These are phyloP conservation scores for Pelargonium cotyledonis DNA, from an alignment of 441 rosid species.

Conservation along the genomic window DNA sequence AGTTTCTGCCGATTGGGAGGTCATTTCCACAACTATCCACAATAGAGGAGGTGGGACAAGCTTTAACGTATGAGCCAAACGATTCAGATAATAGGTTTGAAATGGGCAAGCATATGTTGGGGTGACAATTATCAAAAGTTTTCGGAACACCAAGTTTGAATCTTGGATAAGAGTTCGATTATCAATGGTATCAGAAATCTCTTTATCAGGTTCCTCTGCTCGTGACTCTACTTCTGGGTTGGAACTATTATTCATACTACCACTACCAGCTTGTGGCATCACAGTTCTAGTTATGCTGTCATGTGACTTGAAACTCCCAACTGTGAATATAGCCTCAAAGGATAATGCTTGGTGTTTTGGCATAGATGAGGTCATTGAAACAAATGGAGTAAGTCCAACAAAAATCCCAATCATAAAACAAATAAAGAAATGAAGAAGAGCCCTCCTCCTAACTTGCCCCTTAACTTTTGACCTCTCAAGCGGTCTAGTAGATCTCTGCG, in stretches of 20 bases:
- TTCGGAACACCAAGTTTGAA: slow-evolving; percentile 22
- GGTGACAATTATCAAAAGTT: slow-evolving; percentile 56
- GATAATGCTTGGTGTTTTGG: slow-evolving; percentile 34
- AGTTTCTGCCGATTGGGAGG: slow-evolving; percentile 48
- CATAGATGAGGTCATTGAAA: slow-evolving; percentile 32
- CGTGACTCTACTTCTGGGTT: slow-evolving; percentile 15
- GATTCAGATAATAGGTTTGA: slow-evolving; percentile 47
- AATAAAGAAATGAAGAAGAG: slow-evolving; percentile 39
- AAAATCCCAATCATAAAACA: slow-evolving; percentile 49
- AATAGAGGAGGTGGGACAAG: slow-evolving; percentile 45
- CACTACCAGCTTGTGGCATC: slow-evolving; percentile 15
- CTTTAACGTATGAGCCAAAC: slow-evolving; percentile 41
- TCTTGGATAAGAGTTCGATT: slow-evolving; percentile 25
- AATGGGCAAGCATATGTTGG: slow-evolving; percentile 32
- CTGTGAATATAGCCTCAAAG: slow-evolving; percentile 32
- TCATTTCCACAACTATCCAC: slow-evolving; percentile 66
- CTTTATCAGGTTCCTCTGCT: slow-evolving; percentile 22
- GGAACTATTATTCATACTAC: slow-evolving; percentile 17
- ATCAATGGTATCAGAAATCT: slow-evolving; percentile 5
- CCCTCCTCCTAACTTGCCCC: slow-evolving; percentile 48
- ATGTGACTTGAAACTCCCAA: slow-evolving; percentile 20
- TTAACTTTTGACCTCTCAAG: slow-evolving; percentile 41
- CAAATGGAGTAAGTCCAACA: slow-evolving; percentile 43
- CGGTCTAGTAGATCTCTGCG: slow-evolving; percentile 38
- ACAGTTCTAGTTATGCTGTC: slow-evolving; percentile 21